Base-by-base conservation (phyloP, 139 green algal species). In the Coelastrella sp. region DNA sequence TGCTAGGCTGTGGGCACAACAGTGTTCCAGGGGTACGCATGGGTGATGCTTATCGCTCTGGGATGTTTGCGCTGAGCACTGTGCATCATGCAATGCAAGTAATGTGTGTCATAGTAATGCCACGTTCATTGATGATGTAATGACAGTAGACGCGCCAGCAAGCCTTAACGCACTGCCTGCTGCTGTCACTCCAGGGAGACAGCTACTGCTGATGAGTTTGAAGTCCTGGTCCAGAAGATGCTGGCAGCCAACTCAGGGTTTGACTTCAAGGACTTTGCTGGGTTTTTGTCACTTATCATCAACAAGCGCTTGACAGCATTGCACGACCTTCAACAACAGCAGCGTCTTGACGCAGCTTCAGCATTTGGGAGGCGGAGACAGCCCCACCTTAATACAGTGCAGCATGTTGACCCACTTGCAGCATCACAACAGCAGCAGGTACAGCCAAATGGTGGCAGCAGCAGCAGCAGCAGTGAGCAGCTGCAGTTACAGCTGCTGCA, bases 141-240 rank as follows among this genome's bases (percentile, higher is more conserved):
- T 49, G 35, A 49, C 35, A 49, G 35, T 49, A 49, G 35, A 49
- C 35, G 35, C 35, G 35, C 35, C 35, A 3, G 35, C 35, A 49
- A 49, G 12, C 12, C 63, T 72, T 80, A 59, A 14, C 60, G 74
- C 74, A 59, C n/a, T 25, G 17, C 8, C 70, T 78, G 70, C 70
- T 78, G 70, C 20, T 78, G 17, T 25, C 8, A 25, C 6, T 35
- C 12, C 24, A 81, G 81, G 35, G 75, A 66, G 58, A n/a, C 57
- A 82, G 88, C 56, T 8, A 63, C 20, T 25, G 83, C 76, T 22
- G 78, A 80, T 12, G 96, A 98, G 93, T 98, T 98, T 91, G 93
- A 96, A 84, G 90, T 15, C 0, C 87, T 98, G 90, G 95, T 97
- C 82, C 93, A 97, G 89, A 80, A 92, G n/a, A 95, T 96, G 80